These are phyloP conservation scores for Cinchona pubescens DNA, from an alignment of 257 asterid genomes.

Conservation along the genomic window DNA sequence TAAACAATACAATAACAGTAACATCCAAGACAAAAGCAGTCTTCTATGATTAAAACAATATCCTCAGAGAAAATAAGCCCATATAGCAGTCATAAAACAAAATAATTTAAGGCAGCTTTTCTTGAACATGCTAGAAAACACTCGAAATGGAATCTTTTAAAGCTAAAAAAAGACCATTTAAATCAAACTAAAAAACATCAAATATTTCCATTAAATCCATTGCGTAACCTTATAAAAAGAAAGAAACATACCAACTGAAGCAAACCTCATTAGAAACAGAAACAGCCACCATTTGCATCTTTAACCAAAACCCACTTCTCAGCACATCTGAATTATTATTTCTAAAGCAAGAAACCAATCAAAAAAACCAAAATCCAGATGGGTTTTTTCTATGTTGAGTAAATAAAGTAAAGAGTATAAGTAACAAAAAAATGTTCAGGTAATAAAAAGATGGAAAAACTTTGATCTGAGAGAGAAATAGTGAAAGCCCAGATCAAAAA, in stretches of 20 bases:
- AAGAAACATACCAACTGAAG: conserved; percentile 51
- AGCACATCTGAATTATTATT: conserved; percentile 14
- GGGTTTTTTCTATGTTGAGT: conserved; percentile 30
- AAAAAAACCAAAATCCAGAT: conserved; percentile 29
- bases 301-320: conserved; percentile 38
- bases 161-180: conserved; percentile 16
- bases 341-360: conserved; percentile 26
- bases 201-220: conserved; percentile 25
- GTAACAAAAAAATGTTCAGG: conserved; percentile 19
- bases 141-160: conserved; percentile 14
- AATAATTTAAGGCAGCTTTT: conserved; percentile 16
- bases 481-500: conserved; percentile 39
- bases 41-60: conserved; percentile 8
- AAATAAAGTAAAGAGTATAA: too few species aligned
- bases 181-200: conserved; percentile 23
- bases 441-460: conserved; percentile 19
- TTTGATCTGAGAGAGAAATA: conserved; percentile 34
- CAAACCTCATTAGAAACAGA: conserved; percentile 35
- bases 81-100: conserved; percentile 10
- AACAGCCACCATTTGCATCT: conserved; percentile 41
- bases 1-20: conserved; percentile 4
- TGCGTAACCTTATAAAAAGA: not conserved
- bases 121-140: conserved; percentile 16
- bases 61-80: conserved; percentile 16
- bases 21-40: conserved; percentile 10